phyloP scores from a whole-genome alignment of 2,329 filamentous ascomycete species.

The Aspergillus sp. region DNA sequence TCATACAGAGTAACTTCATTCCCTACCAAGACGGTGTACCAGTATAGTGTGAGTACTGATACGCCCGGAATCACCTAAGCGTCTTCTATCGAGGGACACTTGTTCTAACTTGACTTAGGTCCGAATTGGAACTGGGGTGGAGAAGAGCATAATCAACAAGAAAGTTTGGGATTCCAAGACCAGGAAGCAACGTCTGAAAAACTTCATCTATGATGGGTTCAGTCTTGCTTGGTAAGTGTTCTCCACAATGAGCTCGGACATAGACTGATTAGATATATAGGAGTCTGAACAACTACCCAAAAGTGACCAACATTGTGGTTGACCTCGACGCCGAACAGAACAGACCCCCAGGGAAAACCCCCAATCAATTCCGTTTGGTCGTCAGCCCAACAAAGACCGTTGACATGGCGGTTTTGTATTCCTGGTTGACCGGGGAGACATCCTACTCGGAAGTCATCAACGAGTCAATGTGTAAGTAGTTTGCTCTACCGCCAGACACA shows the following conservation, averaged over 20 bases:
- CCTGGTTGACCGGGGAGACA: constrained; percentile 63
- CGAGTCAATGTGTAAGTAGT: constrained; percentile 68
- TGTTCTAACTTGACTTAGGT: constrained; percentile 51
- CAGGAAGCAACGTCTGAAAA: constrained; percentile 58
- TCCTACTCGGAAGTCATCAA: constrained; percentile 67
- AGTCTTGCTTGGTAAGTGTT: constrained; percentile 75
- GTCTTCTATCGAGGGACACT: not conserved
- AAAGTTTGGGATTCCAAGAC: constrained; percentile 71
- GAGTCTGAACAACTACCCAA: constrained; percentile 35
- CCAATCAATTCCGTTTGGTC: constrained; percentile 59
- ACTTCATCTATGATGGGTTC: constrained; percentile 78
- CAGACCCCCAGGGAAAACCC: constrained; percentile 36
- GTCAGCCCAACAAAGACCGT: constrained; percentile 68
- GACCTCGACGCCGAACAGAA: constrained; percentile 70
- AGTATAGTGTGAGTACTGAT: constrained; percentile 73
- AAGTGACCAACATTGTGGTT: constrained; percentile 59
- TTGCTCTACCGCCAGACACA: not conserved
- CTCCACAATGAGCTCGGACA: constrained; percentile 30
- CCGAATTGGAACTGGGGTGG: constrained; percentile 60
- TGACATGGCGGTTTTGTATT: constrained; percentile 63
- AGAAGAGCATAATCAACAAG: constrained; percentile 67
- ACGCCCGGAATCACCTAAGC: not conserved
- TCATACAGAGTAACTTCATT: constrained; percentile 68
- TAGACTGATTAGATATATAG: constrained; percentile 25
- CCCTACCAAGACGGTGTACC: constrained; percentile 65